phyloP scores from a whole-genome alignment of 768 basidiomycete genomes.

The Pulveroboletus sp. region DNA sequence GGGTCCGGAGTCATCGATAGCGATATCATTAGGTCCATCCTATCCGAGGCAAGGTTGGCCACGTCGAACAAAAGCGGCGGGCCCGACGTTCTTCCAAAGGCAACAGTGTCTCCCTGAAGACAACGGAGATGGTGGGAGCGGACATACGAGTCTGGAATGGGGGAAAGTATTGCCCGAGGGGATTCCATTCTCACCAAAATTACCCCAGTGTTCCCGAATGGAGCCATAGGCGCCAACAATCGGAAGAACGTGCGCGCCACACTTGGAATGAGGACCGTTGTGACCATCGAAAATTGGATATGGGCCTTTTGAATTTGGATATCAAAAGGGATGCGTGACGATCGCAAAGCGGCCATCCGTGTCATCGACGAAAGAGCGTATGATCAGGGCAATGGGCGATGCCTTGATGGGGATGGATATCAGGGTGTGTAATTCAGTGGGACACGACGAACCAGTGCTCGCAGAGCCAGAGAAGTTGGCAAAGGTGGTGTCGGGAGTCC shows the following conservation, averaged over 20 bases:
- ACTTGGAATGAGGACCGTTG: neutral
- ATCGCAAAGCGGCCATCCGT: constrained; percentile 1
- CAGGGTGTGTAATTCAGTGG: neutral
- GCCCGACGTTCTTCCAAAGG: neutral
- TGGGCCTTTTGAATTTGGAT: neutral
- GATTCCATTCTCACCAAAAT: neutral
- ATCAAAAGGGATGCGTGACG: constrained; percentile 4
- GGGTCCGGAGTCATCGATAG: neutral
- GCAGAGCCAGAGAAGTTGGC: neutral
- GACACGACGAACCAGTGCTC: neutral
- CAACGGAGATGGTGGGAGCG: neutral
- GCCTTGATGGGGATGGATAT: constrained; percentile 5
- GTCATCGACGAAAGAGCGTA: neutral
- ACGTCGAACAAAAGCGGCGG: neutral
- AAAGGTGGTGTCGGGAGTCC: constrained; percentile 2
- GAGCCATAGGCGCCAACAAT: neutral
- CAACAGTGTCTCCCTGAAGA: neutral
- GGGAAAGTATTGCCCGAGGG: neutral
- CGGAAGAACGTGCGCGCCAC: neutral
- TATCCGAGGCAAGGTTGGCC: neutral
- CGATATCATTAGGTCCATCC: neutral
- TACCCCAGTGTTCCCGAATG: neutral
- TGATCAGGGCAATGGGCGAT: neutral
- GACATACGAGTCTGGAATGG: neutral
- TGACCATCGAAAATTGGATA: neutral